These are phyloP conservation scores for Teunomyces pallodes DNA, from an alignment of 805 yeast genomes.

Conservation along the genomic window DNA sequence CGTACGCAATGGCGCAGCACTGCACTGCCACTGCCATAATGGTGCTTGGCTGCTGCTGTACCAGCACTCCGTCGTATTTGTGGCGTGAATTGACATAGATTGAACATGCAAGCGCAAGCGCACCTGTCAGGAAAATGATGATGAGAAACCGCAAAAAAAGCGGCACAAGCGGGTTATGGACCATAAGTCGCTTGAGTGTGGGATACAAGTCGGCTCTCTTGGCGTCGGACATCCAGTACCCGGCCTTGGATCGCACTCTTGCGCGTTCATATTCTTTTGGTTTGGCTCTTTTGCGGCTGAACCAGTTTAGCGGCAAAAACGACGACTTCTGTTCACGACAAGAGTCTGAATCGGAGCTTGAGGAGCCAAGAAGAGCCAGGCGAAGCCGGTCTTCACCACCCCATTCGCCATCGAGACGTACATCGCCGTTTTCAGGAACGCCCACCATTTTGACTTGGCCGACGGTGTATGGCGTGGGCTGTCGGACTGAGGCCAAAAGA, in stretches of 20 bases:
- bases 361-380: slow-evolving; percentile 44
- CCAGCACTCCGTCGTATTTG: slow-evolving; percentile 30
- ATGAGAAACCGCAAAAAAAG: slow-evolving; percentile 58
- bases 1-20: slow-evolving; percentile 70
- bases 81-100: slow-evolving; percentile 45
- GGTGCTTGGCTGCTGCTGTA: slow-evolving; percentile 82
- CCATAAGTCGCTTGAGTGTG: slow-evolving; percentile 53
- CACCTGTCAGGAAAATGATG: slow-evolving; percentile 54
- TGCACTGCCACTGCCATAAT: slow-evolving; percentile 90
- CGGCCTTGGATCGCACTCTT: slow-evolving; percentile 51
- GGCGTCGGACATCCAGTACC: slow-evolving; percentile 66
- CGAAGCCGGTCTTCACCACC: slow-evolving; percentile 67
- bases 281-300: not conserved
- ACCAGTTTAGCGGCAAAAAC: not conserved
- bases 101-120: slow-evolving; percentile 69
- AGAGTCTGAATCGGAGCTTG: slow-evolving; percentile 29
- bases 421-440: slow-evolving; percentile 21
- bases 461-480: slow-evolving; percentile 38
- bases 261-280: slow-evolving; percentile 6
- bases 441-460: not conserved
- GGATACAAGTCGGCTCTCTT: slow-evolving; percentile 66
- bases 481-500: slow-evolving; percentile 46
- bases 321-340: not conserved
- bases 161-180: slow-evolving; percentile 80
- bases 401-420: slow-evolving; percentile 55